A percentile compares a stretch with the other conserved stretches of the same genome.
Evolutionary conservation across 2,329 filamentous ascomycete species (phyloP).

Genomic region (Monosporascus sp.): DNA sequence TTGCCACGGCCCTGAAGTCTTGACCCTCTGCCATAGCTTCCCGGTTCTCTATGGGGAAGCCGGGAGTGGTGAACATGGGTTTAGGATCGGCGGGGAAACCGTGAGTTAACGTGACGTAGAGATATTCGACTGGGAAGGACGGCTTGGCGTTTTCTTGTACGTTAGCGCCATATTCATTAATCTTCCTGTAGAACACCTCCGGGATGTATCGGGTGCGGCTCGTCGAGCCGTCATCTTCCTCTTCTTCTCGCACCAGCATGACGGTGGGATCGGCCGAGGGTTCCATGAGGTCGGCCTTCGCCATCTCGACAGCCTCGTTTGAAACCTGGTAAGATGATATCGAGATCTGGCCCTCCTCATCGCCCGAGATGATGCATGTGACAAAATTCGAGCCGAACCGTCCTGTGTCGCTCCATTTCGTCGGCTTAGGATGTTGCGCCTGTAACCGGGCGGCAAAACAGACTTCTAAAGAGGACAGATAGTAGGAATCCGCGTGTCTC

Average conservation of each 20-base stretch:
- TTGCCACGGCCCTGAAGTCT: slow-evolving; percentile 63
- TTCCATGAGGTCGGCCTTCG: slow-evolving; percentile 88
- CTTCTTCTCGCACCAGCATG: slow-evolving; percentile 92
- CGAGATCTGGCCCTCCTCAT: slow-evolving; percentile 80
- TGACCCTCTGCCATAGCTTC: slow-evolving; percentile 81
- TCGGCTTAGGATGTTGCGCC: slow-evolving; percentile 79
- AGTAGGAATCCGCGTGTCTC: slow-evolving; percentile 92
- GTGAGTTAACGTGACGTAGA: slow-evolving; percentile 92
- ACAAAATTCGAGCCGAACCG: slow-evolving; percentile 95
- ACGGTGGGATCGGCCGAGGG: slow-evolving; percentile 87
- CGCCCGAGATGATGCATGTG: slow-evolving; percentile 91
- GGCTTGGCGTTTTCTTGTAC: slow-evolving; percentile 98
- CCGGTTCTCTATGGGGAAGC: slow-evolving; percentile 88
- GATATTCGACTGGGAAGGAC: slow-evolving; percentile 91
- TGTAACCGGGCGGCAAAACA: slow-evolving; percentile 84
- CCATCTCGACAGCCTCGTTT: slow-evolving; percentile 95
- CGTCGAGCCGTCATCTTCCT: slow-evolving; percentile 67
- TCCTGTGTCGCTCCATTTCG: slow-evolving; percentile 95
- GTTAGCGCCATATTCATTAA: slow-evolving; percentile 94
- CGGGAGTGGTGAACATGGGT: slow-evolving; percentile 67
- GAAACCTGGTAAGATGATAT: slow-evolving; percentile 93
- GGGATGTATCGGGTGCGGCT: slow-evolving; percentile 83
- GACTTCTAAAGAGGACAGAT: slow-evolving; percentile 86
- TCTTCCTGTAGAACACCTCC: slow-evolving; percentile 90
- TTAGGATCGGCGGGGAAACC: slow-evolving; percentile 81